A percentile compares a stretch with the other conserved stretches of the same genome.
Evolutionary conservation across 2,329 filamentous ascomycete genomes (phyloP).

Genomic region (Lasiodiplodia citricola): DNA sequence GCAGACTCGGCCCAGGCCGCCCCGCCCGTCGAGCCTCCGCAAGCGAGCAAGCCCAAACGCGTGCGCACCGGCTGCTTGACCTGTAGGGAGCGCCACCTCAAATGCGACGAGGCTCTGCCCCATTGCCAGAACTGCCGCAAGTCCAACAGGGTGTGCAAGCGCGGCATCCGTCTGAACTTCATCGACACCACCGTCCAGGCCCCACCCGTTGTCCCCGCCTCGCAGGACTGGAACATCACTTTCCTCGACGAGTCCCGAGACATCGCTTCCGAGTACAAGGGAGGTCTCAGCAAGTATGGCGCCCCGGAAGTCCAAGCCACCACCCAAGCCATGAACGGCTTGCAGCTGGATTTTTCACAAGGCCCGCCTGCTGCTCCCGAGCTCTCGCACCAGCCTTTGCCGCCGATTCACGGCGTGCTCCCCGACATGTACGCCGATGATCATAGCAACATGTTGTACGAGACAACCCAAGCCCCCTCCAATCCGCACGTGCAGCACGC

Average conservation of each 20-base stretch:
- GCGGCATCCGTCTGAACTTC: constrained; percentile 87
- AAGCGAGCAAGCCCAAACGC: constrained; percentile 72
- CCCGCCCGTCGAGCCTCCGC: constrained; percentile 30
- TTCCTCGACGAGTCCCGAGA: constrained; percentile 89
- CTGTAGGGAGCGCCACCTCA: constrained; percentile 86
- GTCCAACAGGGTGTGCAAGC: constrained; percentile 82
- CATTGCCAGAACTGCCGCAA: constrained; percentile 82
- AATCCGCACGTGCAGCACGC: constrained; percentile 40
- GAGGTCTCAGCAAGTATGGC: constrained; percentile 76
- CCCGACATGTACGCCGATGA: constrained; percentile 54
- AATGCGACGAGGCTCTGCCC: constrained; percentile 79
- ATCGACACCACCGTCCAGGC: constrained; percentile 79
- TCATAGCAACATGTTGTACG: constrained; percentile 48
- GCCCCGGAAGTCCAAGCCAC: constrained; percentile 46
- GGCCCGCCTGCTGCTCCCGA: constrained; percentile 36
- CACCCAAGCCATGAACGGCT: constrained; percentile 34
- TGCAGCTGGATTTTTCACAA: constrained; percentile 37
- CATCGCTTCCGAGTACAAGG: constrained; percentile 88
- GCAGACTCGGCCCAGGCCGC: constrained; percentile 28
- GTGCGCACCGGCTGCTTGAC: constrained; percentile 91
- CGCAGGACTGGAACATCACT: constrained; percentile 71
- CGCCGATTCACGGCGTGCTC: constrained; percentile 57
- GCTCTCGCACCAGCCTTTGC: constrained; percentile 54
- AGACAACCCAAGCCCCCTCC: constrained; percentile 39
- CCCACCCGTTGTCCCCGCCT: constrained; percentile 67